Base-by-base conservation (phyloP, 768 basidiomycete genomes). In the Kwoniella botswanensis region DNA sequence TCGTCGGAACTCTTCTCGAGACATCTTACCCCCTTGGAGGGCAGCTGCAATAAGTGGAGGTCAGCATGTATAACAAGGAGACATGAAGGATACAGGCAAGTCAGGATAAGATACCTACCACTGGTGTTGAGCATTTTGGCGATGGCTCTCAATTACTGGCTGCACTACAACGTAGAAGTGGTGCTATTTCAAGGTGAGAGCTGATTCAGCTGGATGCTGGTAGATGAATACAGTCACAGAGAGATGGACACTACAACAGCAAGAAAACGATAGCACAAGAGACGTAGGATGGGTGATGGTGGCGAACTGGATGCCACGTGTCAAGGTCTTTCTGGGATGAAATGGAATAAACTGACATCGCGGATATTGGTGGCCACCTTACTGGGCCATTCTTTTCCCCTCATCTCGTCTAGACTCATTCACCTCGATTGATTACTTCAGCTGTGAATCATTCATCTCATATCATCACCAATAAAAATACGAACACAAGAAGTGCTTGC, bases 1-100 rank as follows among this genome's bases (percentile, higher is more conserved):
- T 26, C 93, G 89, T 58, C 95, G 89, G 81, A 93, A 96, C 82
- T 98, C 95, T 84, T 97, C 95, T 46, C 94, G 88, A 0, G 95
- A 96, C 50, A 96, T 87, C 81, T 97, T 97, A 78, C 92, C 92
- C 22, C 70, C 77, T 74, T 67, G 61, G 3, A 54, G 64, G 17
- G 66, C 67, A 65, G 67, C 71, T 72, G 44, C 10, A 24, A 35
- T 63, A 50, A 22, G 46, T 22, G 50, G 55, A 66, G 35, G 68
- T 69, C 68, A 63, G 59, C 52, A 42, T n/a, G 21, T 10, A 22
- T 54, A 21, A 13, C 29, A 50, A 13, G 29, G 63, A 46, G 53
- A 57, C 61, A 63, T 11, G 17, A 43, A 13, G 46, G 46, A 17
- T 13, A 15, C 12, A 50, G 46, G 46, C 13, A 50, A 35, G 35